Base-by-base conservation (phyloP, 495 filamentous ascomycete genomes). In the Echria macrotheca region DNA sequence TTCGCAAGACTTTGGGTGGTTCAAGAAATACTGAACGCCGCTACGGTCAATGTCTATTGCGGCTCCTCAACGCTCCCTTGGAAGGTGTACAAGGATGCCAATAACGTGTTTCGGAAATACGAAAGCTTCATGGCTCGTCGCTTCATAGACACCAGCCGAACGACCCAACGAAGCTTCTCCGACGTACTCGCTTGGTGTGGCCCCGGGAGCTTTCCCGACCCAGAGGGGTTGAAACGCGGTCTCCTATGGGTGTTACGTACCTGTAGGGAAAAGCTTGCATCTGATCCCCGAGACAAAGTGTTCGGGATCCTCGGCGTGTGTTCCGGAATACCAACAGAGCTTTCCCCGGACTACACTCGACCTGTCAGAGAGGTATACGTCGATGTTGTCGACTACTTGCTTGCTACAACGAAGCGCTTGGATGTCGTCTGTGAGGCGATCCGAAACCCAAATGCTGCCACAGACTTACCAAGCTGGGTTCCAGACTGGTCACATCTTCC, bases 391-490 rank as follows among this genome's bases (percentile, higher is more conserved):
- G 56, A 63, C 31, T 58, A 38, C 31, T 21, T 64, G 11, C 17
- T 66, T n/a, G 36, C 25, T 9, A 57, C 54, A 11, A 66, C 60
- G n/a, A 23, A 51, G 21, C 48, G 57, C 5, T 39, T 66, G 4
- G 82, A 86, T 51, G 78, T 80, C 1, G 70, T 85, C 33, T 81
- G 82, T 24, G 79, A 80, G 0, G 78, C 70, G 1, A 69, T 85
- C 44, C 82, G 84, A 18, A 82, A 85, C 59, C 36, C 36, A 39
- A 78, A 80, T 54, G 75, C 71, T 24, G 68, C 71, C 10, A 22
- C 42, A 8, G 44, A 50, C 17, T 32, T 61, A 18, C 61, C 58
- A n/a, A 49, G 44, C 1, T 69, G 57, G 55, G 54, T 59, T 4
- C 65, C 65, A 10, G 61, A 69, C 48, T 69, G 63, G 65, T 62